Base-by-base conservation (phyloP, 139 green algal species). In the Chlamydomonas applanata region DNA sequence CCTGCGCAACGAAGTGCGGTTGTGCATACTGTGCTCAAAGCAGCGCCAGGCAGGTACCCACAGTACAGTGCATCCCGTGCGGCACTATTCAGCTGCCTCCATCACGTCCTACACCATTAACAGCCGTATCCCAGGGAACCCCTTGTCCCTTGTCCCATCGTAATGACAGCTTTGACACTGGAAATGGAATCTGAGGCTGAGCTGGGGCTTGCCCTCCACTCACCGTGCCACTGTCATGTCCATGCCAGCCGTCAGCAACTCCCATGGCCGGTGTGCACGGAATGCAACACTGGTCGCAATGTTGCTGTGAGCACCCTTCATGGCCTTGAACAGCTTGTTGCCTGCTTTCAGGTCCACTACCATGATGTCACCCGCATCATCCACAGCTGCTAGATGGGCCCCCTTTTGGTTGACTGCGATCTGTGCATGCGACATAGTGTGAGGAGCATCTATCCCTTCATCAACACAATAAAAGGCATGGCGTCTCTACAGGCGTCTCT, bases 161-260 rank as follows among this genome's bases (percentile, higher is more conserved):
- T n/a, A n/a, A n/a, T n/a, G n/a, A n/a, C n/a, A n/a, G n/a, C n/a
- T n/a, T n/a, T n/a, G n/a, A n/a, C n/a, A n/a, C n/a, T n/a, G n/a
- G n/a, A n/a, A n/a, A n/a, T n/a, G n/a, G n/a, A n/a, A n/a, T n/a
- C n/a, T n/a, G n/a, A n/a, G n/a, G n/a, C n/a, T n/a, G n/a, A n/a
- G n/a, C n/a, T n/a, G n/a, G n/a, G n/a, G n/a, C n/a, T n/a, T n/a
- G n/a, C 40, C n/a, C 78, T 79, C 72, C 4, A 89, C 27, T 71
- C 82, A 93, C 45, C 75, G 66, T 20, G 89, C 79, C 29, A 92
- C 52, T 0, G 68, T 74, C 33, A 65, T 84, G 76, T 93, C 88
- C n/a, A 91, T 61, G 7, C 87, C 87, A n/a, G 80, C 87, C 3
- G 67, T 82, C 20, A 93, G 36, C n/a, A 93, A 60, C 73, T 93